Conservation (phyloP, 108 stramenopile species). For the Fragilariopsis cylindrus region DNA sequence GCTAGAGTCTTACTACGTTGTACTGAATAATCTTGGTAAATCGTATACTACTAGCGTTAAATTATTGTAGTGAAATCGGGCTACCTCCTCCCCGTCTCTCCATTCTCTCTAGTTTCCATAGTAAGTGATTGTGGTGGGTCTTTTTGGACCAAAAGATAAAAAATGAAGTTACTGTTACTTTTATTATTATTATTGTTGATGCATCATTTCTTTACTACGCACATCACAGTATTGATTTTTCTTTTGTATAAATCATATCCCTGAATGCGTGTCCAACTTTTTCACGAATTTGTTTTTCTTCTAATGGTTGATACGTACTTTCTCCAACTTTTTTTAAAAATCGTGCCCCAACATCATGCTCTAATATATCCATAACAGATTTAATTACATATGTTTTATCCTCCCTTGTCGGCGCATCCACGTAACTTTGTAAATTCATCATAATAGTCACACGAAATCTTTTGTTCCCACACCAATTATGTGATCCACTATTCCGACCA, state of each 20-base stretch:
- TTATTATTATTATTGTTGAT: no score
- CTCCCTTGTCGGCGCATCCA: conserved; percentile 9
- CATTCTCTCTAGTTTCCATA: no score
- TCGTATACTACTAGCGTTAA: no score
- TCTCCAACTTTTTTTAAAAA: conserved; percentile 26
- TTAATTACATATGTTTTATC: conserved; percentile 30
- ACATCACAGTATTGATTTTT: neutral
- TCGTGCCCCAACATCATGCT: conserved; percentile 29
- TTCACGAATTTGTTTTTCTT: conserved; percentile 25
- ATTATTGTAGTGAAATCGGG: no score
- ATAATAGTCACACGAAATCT: conserved; percentile 36
- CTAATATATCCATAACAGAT: conserved; percentile 16
- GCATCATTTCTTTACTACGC: no score
- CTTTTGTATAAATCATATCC: conserved; percentile 10
- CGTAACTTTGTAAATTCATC: conserved; percentile 27
- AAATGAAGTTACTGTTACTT: no score
- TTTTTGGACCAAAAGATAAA: no score
- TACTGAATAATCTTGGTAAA: no score
- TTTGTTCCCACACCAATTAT: conserved; percentile 44
- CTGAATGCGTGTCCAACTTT: conserved; percentile 41
- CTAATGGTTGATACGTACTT: conserved; percentile 18
- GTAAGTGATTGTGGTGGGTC: no score
- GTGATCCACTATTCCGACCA: conserved; percentile 27
- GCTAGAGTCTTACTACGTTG: no score
- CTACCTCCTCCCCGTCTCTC: no score